These are phyloP conservation scores for Coniferiporia sulphurascens DNA, from an alignment of 1,284 basidiomycete species.

Conservation along the genomic window DNA sequence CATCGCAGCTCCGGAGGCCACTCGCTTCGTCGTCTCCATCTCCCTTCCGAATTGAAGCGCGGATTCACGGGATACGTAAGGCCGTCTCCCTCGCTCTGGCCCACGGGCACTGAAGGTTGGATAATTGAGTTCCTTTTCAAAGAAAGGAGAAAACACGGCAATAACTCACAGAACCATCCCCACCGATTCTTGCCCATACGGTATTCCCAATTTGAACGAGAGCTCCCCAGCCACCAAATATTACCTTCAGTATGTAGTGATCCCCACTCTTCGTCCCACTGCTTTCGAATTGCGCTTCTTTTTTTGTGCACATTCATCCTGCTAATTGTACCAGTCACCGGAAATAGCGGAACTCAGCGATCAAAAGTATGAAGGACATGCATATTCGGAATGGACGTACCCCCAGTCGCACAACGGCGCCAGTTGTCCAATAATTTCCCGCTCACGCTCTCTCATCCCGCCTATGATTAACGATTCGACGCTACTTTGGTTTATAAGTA, in stretches of 20 bases:
- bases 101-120: constrained; percentile 58
- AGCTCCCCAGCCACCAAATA: constrained; percentile 77
- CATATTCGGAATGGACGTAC: constrained; percentile 32
- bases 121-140: constrained; percentile 8
- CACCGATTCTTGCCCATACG: constrained; percentile 65
- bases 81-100: constrained; percentile 53
- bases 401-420: constrained; percentile 44
- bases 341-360: not conserved
- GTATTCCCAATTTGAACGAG: constrained; percentile 60
- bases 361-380: not conserved
- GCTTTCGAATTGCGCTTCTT: constrained; percentile 38
- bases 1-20: constrained; percentile 62
- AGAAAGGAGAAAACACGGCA: constrained; percentile 31
- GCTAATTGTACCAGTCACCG: constrained; percentile 3
- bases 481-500: constrained; percentile 66
- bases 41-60: constrained; percentile 65
- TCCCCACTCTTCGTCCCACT: constrained; percentile 81
- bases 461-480: constrained; percentile 66
- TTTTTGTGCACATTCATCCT: constrained; percentile 29
- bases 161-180: constrained; percentile 70
- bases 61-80: constrained; percentile 65
- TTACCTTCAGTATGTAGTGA: constrained; percentile 67
- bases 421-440: constrained; percentile 40
- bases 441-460: constrained; percentile 59
- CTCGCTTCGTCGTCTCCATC: constrained; percentile 58